Evolutionary conservation across 257 asterid genomes (phyloP).

Genomic region (Ehretia macrophylla): DNA sequence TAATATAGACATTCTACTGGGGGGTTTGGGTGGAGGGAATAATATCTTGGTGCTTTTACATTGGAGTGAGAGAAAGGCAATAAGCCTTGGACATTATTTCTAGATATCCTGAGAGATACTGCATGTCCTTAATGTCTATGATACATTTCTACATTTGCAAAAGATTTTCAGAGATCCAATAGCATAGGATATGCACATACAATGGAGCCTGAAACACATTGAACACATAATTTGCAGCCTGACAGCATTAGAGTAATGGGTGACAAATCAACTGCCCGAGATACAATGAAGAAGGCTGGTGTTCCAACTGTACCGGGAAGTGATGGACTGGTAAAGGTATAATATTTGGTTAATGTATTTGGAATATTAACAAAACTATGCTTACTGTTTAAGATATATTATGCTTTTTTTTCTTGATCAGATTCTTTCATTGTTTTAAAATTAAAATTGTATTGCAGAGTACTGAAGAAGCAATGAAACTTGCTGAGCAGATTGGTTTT

Average conservation of each 20-base stretch:
- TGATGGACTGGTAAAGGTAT: conserved; percentile 81
- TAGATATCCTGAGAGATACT: too few species aligned
- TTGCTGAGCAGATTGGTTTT: conserved; percentile 81
- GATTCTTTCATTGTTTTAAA: not conserved
- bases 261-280: conserved; percentile 98
- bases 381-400: not conserved
- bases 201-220: not conserved
- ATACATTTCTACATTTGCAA: not conserved
- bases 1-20: too few species aligned
- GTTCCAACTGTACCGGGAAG: conserved; percentile 99
- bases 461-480: conserved; percentile 79
- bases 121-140: too few species aligned
- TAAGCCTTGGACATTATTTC: too few species aligned
- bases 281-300: conserved; percentile 99
- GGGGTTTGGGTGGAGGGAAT: too few species aligned
- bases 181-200: not conserved
- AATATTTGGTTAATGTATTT: conserved; percentile 1
- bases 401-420: conserved; percentile 3
- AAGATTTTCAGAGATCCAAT: not conserved
- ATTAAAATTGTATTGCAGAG: conserved; percentile 39
- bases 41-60: too few species aligned
- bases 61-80: too few species aligned
- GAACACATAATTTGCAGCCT: conserved; percentile 53
- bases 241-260: conserved; percentile 98
- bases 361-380: not conserved